phyloP scores from a whole-genome alignment of 768 basidiomycete genomes.

The Kockovaella imperatae region DNA sequence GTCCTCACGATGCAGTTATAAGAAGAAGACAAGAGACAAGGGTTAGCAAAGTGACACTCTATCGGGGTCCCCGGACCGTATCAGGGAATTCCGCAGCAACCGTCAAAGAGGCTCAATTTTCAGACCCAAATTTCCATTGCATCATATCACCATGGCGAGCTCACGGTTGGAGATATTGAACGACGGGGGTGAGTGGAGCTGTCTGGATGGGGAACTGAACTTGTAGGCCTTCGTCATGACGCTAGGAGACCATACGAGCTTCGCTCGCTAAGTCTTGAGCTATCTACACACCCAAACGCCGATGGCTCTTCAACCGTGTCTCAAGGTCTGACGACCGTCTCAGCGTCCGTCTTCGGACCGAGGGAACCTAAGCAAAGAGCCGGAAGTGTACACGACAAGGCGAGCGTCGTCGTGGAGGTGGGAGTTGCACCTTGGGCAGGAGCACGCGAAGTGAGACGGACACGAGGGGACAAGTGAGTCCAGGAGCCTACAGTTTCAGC shows the following conservation, averaged over 20 bases:
- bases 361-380: slow-evolving; percentile 76
- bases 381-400: slow-evolving; percentile 76
- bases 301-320: slow-evolving; percentile 78
- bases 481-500: not conserved
- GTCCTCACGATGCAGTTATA: too few relatives aligned
- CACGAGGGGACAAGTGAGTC: slow-evolving; percentile 78
- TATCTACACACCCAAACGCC: slow-evolving; percentile 60
- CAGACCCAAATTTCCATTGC: too few relatives aligned
- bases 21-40: too few relatives aligned
- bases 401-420: slow-evolving; percentile 81
- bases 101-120: too few relatives aligned
- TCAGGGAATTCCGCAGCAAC: too few relatives aligned
- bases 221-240: slow-evolving; percentile 66
- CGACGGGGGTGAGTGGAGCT: slow-evolving; percentile 5
- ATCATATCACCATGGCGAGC: not conserved
- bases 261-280: slow-evolving; percentile 68
- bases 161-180: slow-evolving; percentile 7
- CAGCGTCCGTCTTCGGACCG: slow-evolving; percentile 84
- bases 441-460: slow-evolving; percentile 61
- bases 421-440: slow-evolving; percentile 79
- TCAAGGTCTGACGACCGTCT: slow-evolving; percentile 84
- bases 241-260: slow-evolving; percentile 87
- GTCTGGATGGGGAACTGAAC: not conserved
- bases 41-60: too few relatives aligned
- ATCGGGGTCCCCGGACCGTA: too few relatives aligned